phyloP scores from a whole-genome alignment of 2,329 filamentous ascomycete species.

The Colletotrichum aenigma region DNA sequence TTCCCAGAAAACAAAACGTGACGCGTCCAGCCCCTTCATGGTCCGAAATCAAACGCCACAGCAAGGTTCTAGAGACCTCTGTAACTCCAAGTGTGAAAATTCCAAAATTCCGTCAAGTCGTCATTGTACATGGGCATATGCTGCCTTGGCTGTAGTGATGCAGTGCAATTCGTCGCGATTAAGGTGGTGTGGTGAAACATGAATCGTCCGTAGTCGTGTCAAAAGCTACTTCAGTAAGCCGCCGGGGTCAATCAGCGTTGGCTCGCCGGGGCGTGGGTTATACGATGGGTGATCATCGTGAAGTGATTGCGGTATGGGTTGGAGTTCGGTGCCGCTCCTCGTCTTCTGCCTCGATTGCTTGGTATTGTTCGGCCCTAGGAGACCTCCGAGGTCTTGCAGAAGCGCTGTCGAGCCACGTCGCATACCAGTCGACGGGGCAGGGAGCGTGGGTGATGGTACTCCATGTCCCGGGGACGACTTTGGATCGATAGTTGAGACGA shows the following conservation, averaged over 20 bases:
- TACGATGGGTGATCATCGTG: conserved; percentile 33
- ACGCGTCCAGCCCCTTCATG: background rate
- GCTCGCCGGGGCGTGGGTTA: conserved; percentile 32
- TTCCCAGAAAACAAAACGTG: background rate
- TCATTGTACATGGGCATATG: conserved; percentile 10
- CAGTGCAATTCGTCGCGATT: background rate
- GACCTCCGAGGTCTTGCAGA: conserved; percentile 62
- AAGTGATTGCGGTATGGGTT: conserved; percentile 48
- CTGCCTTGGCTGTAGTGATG: background rate
- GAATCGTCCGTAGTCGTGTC: background rate
- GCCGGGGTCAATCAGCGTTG: conserved; percentile 42
- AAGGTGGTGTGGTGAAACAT: background rate
- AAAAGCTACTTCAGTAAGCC: conserved; percentile 38
- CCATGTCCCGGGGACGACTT: conserved; percentile 32
- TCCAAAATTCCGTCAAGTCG: background rate
- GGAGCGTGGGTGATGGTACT: conserved; percentile 46
- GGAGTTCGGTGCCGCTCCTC: conserved; percentile 46
- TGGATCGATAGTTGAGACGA: conserved; percentile 45
- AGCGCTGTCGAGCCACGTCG: conserved; percentile 61
- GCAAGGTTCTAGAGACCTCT: conserved; percentile 6
- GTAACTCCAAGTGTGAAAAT: background rate
- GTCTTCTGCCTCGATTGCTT: conserved; percentile 33
- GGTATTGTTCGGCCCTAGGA: conserved; percentile 48
- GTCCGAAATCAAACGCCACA: conserved; percentile 6
- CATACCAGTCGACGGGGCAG: conserved; percentile 48